These are phyloP conservation scores for Adenanthera pavonina DNA, from an alignment of 306 rosid species.

Conservation along the genomic window DNA sequence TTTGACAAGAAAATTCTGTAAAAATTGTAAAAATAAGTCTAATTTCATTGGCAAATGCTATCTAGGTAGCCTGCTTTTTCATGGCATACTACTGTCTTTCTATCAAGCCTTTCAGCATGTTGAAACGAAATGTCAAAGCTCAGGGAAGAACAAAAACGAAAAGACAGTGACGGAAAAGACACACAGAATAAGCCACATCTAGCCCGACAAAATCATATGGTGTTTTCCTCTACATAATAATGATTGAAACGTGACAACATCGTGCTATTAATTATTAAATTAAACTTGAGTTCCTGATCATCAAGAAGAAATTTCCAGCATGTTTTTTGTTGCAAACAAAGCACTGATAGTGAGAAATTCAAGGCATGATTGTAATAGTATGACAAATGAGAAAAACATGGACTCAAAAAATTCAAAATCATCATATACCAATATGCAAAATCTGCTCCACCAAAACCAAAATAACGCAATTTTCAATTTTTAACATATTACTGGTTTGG, in stretches of 20 bases:
- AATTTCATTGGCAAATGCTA: not conserved
- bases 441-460: slow-evolving; percentile 7
- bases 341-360: slow-evolving; percentile 6
- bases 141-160: slow-evolving; percentile 13
- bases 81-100: not conserved
- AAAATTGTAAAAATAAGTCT: not conserved
- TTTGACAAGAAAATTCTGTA: not conserved
- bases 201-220: slow-evolving; percentile 24
- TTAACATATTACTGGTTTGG: slow-evolving; percentile 32
- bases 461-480: not conserved
- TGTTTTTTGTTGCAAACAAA: slow-evolving; percentile 11
- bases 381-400: not conserved
- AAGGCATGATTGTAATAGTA: not conserved
- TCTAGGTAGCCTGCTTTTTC: slow-evolving; percentile 25
- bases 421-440: not conserved
- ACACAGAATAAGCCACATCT: slow-evolving; percentile 13
- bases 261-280: not conserved
- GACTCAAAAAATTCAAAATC: not conserved
- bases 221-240: not conserved
- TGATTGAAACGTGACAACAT: slow-evolving; percentile 4
- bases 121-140: not conserved
- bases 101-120: not conserved
- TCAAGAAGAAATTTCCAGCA: not conserved
- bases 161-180: not conserved
- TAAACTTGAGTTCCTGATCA: too few relatives aligned